A percentile compares a stretch with the other conserved stretches of the same genome.
Conservation (phyloP, 106 monocot genomes). For the Ottelia alismoides region DNA sequence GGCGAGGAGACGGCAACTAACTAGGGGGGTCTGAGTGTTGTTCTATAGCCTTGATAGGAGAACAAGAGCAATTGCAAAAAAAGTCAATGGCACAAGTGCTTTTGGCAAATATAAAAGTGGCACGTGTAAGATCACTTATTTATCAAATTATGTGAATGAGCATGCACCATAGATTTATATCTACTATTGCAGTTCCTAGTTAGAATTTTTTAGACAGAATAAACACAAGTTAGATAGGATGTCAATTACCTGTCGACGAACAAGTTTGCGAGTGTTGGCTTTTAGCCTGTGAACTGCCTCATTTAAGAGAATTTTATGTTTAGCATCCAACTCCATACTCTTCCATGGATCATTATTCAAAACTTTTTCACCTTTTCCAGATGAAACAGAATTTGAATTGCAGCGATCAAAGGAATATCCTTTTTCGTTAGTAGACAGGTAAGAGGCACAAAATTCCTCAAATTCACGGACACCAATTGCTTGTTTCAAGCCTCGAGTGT, state of each 20-base stretch:
- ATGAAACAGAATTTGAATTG: not conserved
- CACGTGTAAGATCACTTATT: too few relatives aligned
- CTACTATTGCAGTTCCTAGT: too few relatives aligned
- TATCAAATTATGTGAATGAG: too few relatives aligned
- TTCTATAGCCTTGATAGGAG: too few relatives aligned
- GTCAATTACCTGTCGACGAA: slow-evolving; percentile 74
- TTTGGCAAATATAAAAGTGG: too few relatives aligned
- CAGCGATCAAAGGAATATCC: slow-evolving; percentile 1
- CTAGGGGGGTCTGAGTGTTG: too few relatives aligned
- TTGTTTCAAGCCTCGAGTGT: slow-evolving; percentile 78
- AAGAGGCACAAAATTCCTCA: slow-evolving; percentile 50
- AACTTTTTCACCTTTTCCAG: not conserved
- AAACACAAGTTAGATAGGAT: too few relatives aligned
- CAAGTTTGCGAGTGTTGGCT: slow-evolving; percentile 69
- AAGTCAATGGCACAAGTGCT: too few relatives aligned
- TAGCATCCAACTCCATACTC: slow-evolving; percentile 7
- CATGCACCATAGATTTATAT: too few relatives aligned
- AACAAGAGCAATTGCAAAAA: too few relatives aligned
- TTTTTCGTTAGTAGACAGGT: slow-evolving; percentile 6
- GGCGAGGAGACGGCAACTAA: too few relatives aligned
- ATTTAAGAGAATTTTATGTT: slow-evolving; percentile 28
- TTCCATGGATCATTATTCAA: slow-evolving; percentile 1
- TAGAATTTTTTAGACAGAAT: too few relatives aligned
- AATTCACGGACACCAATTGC: slow-evolving; percentile 95
- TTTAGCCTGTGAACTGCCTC: slow-evolving; percentile 69